Conservation (phyloP, 768 basidiomycete species). For the Mycena kentingensis region DNA sequence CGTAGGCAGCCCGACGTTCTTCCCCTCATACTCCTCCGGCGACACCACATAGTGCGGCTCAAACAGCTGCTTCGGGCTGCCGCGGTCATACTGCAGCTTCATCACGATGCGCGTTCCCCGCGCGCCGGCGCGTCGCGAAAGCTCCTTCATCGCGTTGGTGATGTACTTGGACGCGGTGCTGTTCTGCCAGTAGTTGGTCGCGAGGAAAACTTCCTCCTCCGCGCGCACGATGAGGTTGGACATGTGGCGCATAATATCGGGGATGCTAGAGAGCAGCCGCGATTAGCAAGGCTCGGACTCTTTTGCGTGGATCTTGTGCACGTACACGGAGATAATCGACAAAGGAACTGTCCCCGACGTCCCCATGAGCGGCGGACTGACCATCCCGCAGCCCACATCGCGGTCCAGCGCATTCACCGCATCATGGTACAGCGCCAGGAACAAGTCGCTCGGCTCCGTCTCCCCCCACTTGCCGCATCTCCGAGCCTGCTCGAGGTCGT, state of each 20-base stretch:
- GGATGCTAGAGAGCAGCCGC: constrained; percentile 53
- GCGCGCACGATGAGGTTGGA: constrained; percentile 61
- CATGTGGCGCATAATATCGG: constrained; percentile 76
- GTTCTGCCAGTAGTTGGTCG: constrained; percentile 64
- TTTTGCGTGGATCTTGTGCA: too few species aligned
- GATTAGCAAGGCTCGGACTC: too few species aligned
- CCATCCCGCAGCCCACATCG: constrained; percentile 56
- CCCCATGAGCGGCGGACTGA: constrained; percentile 65
- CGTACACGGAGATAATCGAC: constrained; percentile 58
- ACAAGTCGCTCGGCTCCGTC: constrained; percentile 54
- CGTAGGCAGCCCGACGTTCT: constrained; percentile 51
- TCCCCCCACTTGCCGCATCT: constrained; percentile 55
- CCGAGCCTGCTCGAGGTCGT: constrained; percentile 48
- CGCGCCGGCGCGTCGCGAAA: constrained; percentile 49
- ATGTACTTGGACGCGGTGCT: constrained; percentile 54
- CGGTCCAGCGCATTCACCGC: constrained; percentile 58
- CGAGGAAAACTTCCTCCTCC: constrained; percentile 64
- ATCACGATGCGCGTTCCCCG: constrained; percentile 54
- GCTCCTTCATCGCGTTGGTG: constrained; percentile 51
- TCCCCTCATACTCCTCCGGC: constrained; percentile 44
- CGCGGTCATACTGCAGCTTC: constrained; percentile 73
- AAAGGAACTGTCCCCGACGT: constrained; percentile 64
- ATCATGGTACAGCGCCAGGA: constrained; percentile 62
- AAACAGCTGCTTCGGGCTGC: constrained; percentile 51
- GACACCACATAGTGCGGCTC: constrained; percentile 50